Conservation (phyloP, 2,329 filamentous ascomycete genomes). For the Pleoardoris graminearum region DNA sequence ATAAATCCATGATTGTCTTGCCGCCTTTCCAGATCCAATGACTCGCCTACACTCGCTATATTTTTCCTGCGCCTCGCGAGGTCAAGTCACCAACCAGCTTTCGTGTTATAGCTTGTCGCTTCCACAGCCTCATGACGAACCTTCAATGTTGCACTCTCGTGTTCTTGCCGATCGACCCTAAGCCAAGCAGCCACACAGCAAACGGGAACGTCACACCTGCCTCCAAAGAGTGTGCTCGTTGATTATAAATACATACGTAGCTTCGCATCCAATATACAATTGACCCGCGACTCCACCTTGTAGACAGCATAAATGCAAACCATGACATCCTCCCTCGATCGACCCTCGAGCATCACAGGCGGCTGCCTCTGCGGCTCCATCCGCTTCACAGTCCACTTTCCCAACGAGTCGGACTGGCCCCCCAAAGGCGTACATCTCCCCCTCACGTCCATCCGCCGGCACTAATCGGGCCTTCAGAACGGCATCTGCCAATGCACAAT, state of each 20-base stretch:
- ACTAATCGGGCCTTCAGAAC: conserved; percentile 17
- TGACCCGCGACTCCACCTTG: not conserved
- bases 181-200: not conserved
- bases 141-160: not conserved
- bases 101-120: not conserved
- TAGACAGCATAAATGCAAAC: not conserved
- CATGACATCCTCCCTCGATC: not conserved
- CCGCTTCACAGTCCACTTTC: conserved; percentile 26
- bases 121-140: not conserved
- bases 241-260: not conserved
- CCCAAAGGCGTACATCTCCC: conserved; percentile 17
- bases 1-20: not conserved
- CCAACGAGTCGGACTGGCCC: conserved; percentile 25
- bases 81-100: not conserved
- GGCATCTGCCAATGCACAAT: conserved; percentile 36
- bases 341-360: conserved; percentile 23
- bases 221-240: not conserved
- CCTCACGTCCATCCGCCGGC: not conserved
- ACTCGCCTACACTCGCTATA: not conserved
- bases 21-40: not conserved
- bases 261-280: not conserved
- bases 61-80: not conserved
- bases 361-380: conserved; percentile 32
- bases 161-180: not conserved
- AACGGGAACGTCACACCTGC: not conserved